Evolutionary conservation across 495 filamentous ascomycete genomes (phyloP).

Genomic region (Pyrenula massariospora): DNA sequence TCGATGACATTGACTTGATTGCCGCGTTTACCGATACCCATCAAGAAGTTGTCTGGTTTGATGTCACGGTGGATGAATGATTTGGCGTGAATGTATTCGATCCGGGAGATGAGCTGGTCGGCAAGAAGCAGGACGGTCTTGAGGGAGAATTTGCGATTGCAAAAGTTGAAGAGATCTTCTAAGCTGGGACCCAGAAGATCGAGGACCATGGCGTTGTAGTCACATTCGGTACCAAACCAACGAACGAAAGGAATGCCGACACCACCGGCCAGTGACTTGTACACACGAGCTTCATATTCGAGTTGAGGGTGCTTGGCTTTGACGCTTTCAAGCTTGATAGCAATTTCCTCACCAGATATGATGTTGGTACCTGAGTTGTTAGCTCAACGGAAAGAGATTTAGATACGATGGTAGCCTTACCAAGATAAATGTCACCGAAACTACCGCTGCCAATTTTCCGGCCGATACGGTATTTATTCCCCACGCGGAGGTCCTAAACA

Average conservation of each 20-base stretch:
- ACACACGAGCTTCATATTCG: conserved; percentile 98
- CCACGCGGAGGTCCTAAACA: conserved; percentile 87
- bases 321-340: conserved; percentile 98
- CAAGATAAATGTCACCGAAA: conserved; percentile 99
- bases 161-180: conserved; percentile 99
- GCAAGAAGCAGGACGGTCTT: conserved; percentile 98
- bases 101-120: conserved; percentile 97
- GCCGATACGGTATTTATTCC: conserved; percentile 99
- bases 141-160: conserved; percentile 98
- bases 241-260: conserved; percentile 98
- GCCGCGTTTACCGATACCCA: conserved; percentile 99
- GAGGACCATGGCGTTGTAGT: conserved; percentile 99
- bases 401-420: conserved; percentile 29
- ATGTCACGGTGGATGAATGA: conserved; percentile 99
- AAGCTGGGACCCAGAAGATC: conserved; percentile 94
- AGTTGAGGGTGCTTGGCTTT: conserved; percentile 99
- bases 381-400: conserved; percentile 4
- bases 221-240: conserved; percentile 99
- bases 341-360: conserved; percentile 99
- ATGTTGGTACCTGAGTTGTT: conserved; percentile 76
- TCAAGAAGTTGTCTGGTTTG: conserved; percentile 99
- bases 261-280: conserved; percentile 97
- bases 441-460: conserved; percentile 98
- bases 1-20: conserved; percentile 99
- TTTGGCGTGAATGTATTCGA: conserved; percentile 99